Conservation (phyloP, 140 eudicot species). For the Anethum foeniculum region DNA sequence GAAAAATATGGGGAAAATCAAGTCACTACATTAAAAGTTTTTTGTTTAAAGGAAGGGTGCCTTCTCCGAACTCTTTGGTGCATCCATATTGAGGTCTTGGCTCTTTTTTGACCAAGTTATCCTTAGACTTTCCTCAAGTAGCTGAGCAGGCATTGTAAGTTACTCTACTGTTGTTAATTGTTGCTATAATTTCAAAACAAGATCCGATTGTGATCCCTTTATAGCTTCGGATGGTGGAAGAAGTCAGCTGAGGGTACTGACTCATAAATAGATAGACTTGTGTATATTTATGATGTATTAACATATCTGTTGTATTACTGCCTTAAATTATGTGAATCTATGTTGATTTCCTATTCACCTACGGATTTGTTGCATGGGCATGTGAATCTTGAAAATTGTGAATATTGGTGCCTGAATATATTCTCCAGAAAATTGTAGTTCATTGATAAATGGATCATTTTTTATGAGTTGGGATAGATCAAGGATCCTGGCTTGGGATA, state of each 20-base stretch:
- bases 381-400: background rate
- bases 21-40: background rate
- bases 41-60: background rate
- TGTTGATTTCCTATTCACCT: background rate
- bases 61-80: background rate
- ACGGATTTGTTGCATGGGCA: background rate
- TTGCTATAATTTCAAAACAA: background rate
- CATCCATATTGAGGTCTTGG: background rate
- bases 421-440: background rate
- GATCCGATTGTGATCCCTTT: background rate
- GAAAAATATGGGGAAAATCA: slow-evolving; percentile 3
- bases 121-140: background rate
- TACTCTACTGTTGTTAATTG: background rate
- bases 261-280: background rate
- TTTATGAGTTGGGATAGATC: background rate
- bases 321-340: background rate
- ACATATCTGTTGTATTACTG: background rate
- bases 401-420: background rate
- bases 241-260: background rate
- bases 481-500: background rate
- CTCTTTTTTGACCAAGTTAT: background rate
- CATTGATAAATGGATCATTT: background rate
- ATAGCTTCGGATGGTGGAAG: background rate
- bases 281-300: background rate
- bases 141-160: background rate